Evolutionary conservation across 345 rosid genomes (phyloP).

Genomic region (Melaleuca alternifolia): DNA sequence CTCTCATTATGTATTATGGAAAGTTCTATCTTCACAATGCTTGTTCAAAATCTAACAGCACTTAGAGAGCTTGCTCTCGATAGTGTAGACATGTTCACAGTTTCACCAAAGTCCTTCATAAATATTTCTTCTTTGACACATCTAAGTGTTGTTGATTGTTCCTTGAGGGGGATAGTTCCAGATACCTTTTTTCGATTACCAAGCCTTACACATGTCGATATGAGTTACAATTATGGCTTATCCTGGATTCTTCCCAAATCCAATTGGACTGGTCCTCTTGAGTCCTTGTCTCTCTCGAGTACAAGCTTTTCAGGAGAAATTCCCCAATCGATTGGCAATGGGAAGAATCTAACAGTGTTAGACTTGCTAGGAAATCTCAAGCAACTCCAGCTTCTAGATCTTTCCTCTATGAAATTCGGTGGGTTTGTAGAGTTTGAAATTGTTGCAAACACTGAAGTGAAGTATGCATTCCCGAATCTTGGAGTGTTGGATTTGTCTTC

Average conservation of each 20-base stretch:
- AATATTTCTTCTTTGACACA: background rate
- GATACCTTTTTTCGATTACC: background rate
- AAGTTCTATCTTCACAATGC: background rate
- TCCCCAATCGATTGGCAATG: background rate
- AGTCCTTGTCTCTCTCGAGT: background rate
- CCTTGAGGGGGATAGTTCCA: background rate
- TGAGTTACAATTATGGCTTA: background rate
- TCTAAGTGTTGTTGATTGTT: background rate
- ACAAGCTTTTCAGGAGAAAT: background rate
- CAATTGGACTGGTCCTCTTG: background rate
- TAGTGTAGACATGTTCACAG: background rate
- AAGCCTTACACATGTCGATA: background rate
- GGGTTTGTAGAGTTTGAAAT: too few relatives aligned
- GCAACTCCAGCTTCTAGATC: background rate
- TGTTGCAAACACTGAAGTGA: too few relatives aligned
- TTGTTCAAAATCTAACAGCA: background rate
- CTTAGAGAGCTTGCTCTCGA: background rate
- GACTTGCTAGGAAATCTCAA: background rate
- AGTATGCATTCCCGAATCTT: background rate
- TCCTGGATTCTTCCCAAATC: background rate
- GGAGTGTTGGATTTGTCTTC: background rate
- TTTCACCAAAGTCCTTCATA: background rate
- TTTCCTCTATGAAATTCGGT: too few relatives aligned
- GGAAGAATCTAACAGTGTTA: background rate
- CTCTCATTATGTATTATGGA: background rate